Evolutionary conservation across 2,329 filamentous ascomycete species (phyloP).

Genomic region (Raffaelea albimanens): DNA sequence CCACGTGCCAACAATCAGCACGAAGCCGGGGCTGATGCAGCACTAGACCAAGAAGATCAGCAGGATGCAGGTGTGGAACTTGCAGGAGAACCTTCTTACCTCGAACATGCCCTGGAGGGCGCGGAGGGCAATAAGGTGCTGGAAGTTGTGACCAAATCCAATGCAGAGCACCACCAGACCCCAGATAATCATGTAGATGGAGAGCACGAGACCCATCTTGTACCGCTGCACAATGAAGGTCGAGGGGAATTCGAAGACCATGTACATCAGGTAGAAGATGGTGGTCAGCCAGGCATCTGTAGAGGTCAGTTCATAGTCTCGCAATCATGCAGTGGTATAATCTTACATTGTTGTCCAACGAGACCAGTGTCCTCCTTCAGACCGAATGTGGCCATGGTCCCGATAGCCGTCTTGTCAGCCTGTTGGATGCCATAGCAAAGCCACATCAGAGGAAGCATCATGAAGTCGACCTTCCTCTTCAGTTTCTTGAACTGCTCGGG

Average conservation of each 20-base stretch:
- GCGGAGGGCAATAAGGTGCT: constrained; percentile 24
- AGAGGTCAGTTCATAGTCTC: too few species aligned
- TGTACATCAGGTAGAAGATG: constrained; percentile 24
- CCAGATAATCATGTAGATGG: constrained; percentile 20
- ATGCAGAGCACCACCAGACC: constrained; percentile 26
- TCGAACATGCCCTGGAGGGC: constrained; percentile 23
- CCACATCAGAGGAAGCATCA: constrained; percentile 28
- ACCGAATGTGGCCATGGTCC: constrained; percentile 28
- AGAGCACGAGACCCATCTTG: constrained; percentile 16
- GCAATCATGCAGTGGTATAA: neutral
- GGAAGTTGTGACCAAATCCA: constrained; percentile 27
- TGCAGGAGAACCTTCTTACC: neutral
- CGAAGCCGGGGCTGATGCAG: constrained; percentile 4
- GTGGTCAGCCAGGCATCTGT: constrained; percentile 19
- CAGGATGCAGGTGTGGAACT: too few species aligned
- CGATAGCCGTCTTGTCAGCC: constrained; percentile 33
- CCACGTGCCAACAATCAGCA: constrained; percentile 3
- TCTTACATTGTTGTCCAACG: constrained; percentile 15
- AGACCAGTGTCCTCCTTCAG: constrained; percentile 19
- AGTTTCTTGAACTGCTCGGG: constrained; percentile 6
- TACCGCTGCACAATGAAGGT: constrained; percentile 20
- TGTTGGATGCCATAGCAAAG: constrained; percentile 39
- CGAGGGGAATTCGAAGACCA: constrained; percentile 22
- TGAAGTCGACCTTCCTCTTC: constrained; percentile 7
- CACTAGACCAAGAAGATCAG: neutral